Conservation (phyloP, 805 yeast species). For the Wickerhamiella slavikovae region DNA sequence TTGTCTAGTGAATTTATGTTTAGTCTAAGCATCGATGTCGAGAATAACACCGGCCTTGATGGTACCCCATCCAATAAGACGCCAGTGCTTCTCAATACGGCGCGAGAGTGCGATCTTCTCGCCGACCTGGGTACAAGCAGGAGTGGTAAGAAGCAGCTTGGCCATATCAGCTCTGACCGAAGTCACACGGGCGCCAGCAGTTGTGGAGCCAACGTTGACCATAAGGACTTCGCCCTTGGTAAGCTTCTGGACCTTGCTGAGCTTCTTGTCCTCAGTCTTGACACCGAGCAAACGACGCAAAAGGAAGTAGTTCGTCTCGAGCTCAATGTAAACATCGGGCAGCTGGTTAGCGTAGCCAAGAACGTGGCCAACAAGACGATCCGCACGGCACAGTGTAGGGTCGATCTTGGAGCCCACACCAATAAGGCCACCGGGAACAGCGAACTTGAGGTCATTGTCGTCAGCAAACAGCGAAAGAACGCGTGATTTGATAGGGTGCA, state of each 20-base stretch:
- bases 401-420: constrained; percentile 99
- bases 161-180: constrained; percentile 99
- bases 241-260: constrained; percentile 89
- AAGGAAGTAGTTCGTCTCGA: constrained; percentile 91
- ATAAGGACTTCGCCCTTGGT: constrained; percentile 88
- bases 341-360: constrained; percentile 93
- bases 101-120: constrained; percentile 97
- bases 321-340: constrained; percentile 91
- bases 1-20: too few species aligned
- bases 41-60: constrained; percentile 61
- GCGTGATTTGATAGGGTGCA: constrained; percentile 87
- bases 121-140: constrained; percentile 95
- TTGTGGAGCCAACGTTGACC: constrained; percentile 98
- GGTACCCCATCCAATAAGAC: constrained; percentile 99
- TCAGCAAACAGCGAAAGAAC: constrained; percentile 92
- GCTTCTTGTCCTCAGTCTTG: constrained; percentile 91
- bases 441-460: constrained; percentile 91
- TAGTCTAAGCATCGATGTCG: too few species aligned
- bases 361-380: constrained; percentile 96
- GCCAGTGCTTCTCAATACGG: constrained; percentile 99
- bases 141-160: constrained; percentile 84
- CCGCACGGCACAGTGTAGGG: constrained; percentile 98
- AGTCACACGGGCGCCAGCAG: constrained; percentile 96
- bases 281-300: constrained; percentile 95
- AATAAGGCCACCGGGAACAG: constrained; percentile 98